phyloP scores from a whole-genome alignment of 2,329 filamentous ascomycete species.

The Penicillium sp. region DNA sequence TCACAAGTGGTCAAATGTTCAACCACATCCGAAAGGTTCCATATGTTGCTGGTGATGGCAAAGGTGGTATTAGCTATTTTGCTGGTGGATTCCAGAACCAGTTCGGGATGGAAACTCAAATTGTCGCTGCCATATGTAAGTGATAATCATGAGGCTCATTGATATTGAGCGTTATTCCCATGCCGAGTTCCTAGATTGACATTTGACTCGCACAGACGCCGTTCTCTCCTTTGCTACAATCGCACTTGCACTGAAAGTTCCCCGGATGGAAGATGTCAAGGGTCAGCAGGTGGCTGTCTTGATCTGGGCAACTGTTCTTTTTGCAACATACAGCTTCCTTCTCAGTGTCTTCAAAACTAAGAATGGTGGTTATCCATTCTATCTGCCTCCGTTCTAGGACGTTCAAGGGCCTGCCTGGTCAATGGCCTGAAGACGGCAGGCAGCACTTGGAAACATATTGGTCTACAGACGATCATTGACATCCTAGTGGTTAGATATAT shows the following conservation, averaged over 20 bases:
- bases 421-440: background rate
- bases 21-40: slow-evolving; percentile 97
- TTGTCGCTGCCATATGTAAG: slow-evolving; percentile 90
- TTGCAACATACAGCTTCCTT: slow-evolving; percentile 88
- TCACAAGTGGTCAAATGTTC: slow-evolving; percentile 98
- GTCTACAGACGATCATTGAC: background rate
- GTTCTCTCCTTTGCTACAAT: slow-evolving; percentile 87
- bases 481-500: background rate
- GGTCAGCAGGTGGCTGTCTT: slow-evolving; percentile 79
- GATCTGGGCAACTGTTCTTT: slow-evolving; percentile 72
- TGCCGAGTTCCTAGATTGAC: slow-evolving; percentile 14
- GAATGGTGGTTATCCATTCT: slow-evolving; percentile 94
- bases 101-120: slow-evolving; percentile 91
- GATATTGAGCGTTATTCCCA: background rate
- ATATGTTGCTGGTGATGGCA: slow-evolving; percentile 82
- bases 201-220: slow-evolving; percentile 56
- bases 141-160: slow-evolving; percentile 28
- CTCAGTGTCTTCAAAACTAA: slow-evolving; percentile 92
- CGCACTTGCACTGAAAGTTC: slow-evolving; percentile 85
- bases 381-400: slow-evolving; percentile 81
- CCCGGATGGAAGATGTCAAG: slow-evolving; percentile 75
- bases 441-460: background rate
- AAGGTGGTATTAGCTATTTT: slow-evolving; percentile 86
- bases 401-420: slow-evolving; percentile 54
- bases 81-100: slow-evolving; percentile 91